Conservation (phyloP, 1,284 basidiomycete species). For the Agaricales sp. region DNA sequence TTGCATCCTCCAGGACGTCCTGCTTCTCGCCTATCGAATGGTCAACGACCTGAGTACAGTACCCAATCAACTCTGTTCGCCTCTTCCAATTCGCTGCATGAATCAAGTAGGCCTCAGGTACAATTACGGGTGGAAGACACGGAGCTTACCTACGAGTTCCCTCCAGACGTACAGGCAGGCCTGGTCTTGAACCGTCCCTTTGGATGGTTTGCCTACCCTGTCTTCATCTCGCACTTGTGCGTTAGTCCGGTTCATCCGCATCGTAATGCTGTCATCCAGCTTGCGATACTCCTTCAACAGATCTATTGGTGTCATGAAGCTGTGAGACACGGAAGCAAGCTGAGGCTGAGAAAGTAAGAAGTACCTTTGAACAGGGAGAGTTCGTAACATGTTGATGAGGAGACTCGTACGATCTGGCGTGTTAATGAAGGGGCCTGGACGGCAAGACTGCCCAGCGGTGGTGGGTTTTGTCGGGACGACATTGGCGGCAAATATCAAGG, state of each 20-base stretch:
- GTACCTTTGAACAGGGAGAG: conserved; percentile 78
- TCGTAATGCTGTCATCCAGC: conserved; percentile 76
- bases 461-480: conserved; percentile 30
- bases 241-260: conserved; percentile 75
- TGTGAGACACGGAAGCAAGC: conserved; percentile 1
- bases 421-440: conserved; percentile 51
- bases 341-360: not conserved
- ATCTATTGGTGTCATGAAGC: conserved; percentile 39
- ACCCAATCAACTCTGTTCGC: conserved; percentile 68
- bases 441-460: conserved; percentile 52
- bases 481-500: no score
- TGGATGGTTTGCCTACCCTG: conserved; percentile 28
- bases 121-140: conserved; percentile 4
- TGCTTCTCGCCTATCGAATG: conserved; percentile 52
- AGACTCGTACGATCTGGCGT: conserved; percentile 54
- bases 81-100: conserved; percentile 73
- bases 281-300: conserved; percentile 79
- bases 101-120: no score
- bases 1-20: conserved; percentile 24
- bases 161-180: conserved; percentile 76
- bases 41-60: conserved; percentile 69
- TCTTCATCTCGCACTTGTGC: conserved; percentile 73
- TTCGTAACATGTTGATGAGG: conserved; percentile 66
- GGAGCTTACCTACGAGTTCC: conserved; percentile 67
- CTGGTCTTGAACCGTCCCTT: conserved; percentile 50